Evolutionary conservation across 1,139 yeast species (phyloP), one percentile per base, ranked within the genome.

Genomic region (Hansenula sp.): DNA sequence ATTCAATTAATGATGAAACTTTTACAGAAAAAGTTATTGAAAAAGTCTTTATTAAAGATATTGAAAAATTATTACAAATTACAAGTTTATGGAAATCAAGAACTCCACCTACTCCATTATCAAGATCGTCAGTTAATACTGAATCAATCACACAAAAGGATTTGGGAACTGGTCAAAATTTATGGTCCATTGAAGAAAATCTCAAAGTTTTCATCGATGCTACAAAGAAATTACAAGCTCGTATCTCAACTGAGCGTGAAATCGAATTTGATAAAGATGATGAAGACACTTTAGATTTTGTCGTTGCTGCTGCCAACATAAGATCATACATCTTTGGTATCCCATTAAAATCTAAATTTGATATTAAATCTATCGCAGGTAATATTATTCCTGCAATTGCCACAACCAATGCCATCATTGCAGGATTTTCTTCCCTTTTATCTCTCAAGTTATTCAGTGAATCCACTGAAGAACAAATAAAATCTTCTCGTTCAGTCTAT

Each of bases 311-410:
- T 0, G 80, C 98, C 0, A 89, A 90, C 54, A 70, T 94, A 42
- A 73, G 98, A 49, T 81, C 95, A 0, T 60, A 59, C 35, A 73
- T 88, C 1, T 94, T 92, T 57, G 69, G 73, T 25, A 90, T 94
- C 46, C 85, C 80, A 24, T 56, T 70, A 42, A 83, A 85, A 59
- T 71, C 95, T 14, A 84, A 87, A 51, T 94, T 94, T 56, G 96
- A 88, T 47, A 78, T 86, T 49, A 94, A 94, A 60, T 79, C 94
- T 58, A 89, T 90, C 52, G 98, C 98, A 0, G 99, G 99, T 10
- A 92, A 92, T 60, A 94, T 94, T 54, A 92, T 94, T 38, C 98
- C 99, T 0, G 98, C 98, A 0, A 90, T 94, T 52, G 98, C 98
- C 12, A 92, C 98, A 2, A 92, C 97, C 11, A 94, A 94, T 60